Conservation (phyloP, 2,329 filamentous ascomycete genomes). For the Thermoascus crustaceus region DNA sequence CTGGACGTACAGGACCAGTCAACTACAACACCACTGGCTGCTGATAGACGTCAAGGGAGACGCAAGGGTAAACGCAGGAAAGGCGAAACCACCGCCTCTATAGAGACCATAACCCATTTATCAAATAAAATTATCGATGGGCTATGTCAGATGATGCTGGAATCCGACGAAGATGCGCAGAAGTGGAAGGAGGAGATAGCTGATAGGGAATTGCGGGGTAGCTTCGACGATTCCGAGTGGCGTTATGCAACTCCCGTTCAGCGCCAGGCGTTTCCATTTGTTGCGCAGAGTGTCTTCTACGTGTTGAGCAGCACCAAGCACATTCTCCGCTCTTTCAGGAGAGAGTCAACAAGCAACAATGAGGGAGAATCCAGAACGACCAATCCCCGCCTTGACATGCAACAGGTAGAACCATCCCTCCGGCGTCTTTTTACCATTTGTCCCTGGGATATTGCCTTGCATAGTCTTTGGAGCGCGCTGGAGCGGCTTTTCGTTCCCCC, state of each 20-base stretch:
- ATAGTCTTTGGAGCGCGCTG: constrained; percentile 35
- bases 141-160: constrained; percentile 27
- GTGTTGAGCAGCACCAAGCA: constrained; percentile 33
- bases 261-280: constrained; percentile 31
- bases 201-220: constrained; percentile 28
- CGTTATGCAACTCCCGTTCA: constrained; percentile 29
- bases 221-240: constrained; percentile 31
- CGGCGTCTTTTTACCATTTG: constrained; percentile 29
- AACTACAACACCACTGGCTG: constrained; percentile 12
- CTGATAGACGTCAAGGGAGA: constrained; percentile 14
- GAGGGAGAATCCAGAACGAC: constrained; percentile 3
- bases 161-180: constrained; percentile 29
- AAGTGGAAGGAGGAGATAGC: constrained; percentile 31
- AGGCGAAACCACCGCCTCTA: constrained; percentile 11
- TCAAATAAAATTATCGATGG: constrained; percentile 30
- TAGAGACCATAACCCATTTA: constrained; percentile 29
- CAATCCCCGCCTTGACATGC: constrained; percentile 19
- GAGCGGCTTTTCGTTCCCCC: constrained; percentile 27
- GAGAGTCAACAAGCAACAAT: constrained; percentile 8
- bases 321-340: constrained; percentile 34
- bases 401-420: constrained; percentile 25
- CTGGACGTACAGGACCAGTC: constrained; percentile 8
- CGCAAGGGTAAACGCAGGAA: constrained; percentile 7
- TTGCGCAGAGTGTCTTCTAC: constrained; percentile 39
- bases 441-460: constrained; percentile 33